Conservation (phyloP, 169 alveolate species). For the Cardiosporidium cionae region DNA sequence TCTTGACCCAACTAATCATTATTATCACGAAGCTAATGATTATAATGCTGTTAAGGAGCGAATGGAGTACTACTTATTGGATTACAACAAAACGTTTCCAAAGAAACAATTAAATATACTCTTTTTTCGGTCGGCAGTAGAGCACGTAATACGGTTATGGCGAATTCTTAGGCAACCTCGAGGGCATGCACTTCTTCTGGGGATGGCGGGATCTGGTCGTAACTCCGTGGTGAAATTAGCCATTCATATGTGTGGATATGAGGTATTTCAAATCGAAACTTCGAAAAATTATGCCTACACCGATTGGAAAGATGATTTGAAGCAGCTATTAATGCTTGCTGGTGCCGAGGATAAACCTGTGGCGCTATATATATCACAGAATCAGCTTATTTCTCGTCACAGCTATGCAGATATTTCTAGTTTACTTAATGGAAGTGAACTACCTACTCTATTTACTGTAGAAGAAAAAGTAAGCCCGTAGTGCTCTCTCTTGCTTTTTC, state of each 20-base stretch:
- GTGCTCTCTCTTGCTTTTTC: not conserved
- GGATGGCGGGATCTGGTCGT: constrained; percentile 98
- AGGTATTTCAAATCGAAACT: constrained; percentile 70
- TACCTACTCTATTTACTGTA: constrained; percentile 71
- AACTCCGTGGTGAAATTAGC: constrained; percentile 88
- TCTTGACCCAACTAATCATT: too few species aligned
- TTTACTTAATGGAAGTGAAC: constrained; percentile 83
- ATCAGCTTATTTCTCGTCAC: constrained; percentile 83
- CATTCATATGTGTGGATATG: constrained; percentile 77
- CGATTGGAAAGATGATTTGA: constrained; percentile 83
- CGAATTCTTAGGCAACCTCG: constrained; percentile 83
- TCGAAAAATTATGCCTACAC: constrained; percentile 73
- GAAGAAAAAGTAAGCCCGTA: constrained; percentile 63
- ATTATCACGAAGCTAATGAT: too few species aligned
- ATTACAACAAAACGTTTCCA: constrained; percentile 57
- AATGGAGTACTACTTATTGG: constrained; percentile 54
- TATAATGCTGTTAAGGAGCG: constrained; percentile 55
- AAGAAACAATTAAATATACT: constrained; percentile 73
- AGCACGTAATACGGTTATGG: constrained; percentile 82
- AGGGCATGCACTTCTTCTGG: constrained; percentile 88
- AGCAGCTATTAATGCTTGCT: constrained; percentile 71
- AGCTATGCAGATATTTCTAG: constrained; percentile 81
- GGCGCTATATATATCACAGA: constrained; percentile 84
- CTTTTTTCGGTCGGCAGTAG: constrained; percentile 83
- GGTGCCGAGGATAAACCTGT: constrained; percentile 76